A percentile compares a stretch with the other conserved stretches of the same genome.
Conservation (phyloP, 192 early-diverging fungal species). For the Gigaspora rosea region DNA sequence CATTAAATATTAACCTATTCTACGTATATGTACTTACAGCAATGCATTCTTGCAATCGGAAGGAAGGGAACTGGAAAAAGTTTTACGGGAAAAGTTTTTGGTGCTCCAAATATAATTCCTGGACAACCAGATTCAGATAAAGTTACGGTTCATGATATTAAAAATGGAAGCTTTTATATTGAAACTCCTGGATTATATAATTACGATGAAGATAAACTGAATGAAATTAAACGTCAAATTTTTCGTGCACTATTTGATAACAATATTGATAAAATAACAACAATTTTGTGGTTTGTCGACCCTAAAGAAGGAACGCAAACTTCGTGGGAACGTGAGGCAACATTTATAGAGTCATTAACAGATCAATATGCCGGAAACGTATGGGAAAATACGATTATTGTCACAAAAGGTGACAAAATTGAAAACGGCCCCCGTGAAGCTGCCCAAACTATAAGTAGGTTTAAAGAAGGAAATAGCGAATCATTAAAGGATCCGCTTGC, state of each 20-base stretch:
- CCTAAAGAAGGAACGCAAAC: neutral
- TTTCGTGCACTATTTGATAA: slow-evolving; percentile 1
- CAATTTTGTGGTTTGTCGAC: slow-evolving; percentile 31
- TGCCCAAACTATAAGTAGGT: neutral
- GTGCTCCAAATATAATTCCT: slow-evolving; percentile 7
- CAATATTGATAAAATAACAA: slow-evolving; percentile 9
- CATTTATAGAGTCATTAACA: slow-evolving; percentile 23
- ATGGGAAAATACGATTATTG: slow-evolving; percentile 34
- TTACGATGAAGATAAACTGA: slow-evolving; percentile 10
- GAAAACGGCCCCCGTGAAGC: slow-evolving; percentile 18
- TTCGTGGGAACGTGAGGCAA: slow-evolving; percentile 22
- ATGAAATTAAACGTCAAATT: slow-evolving; percentile 18
- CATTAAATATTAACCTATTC: neutral
- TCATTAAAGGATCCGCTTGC: neutral
- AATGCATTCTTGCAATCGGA: slow-evolving; percentile 28
- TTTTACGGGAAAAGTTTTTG: slow-evolving; percentile 32
- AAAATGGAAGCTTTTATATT: slow-evolving; percentile 29
- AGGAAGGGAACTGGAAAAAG: slow-evolving; percentile 26
- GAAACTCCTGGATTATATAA: slow-evolving; percentile 33
- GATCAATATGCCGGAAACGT: slow-evolving; percentile 22
- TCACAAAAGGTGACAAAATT: slow-evolving; percentile 22
- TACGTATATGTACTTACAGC: neutral
- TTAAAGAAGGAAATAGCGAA: neutral
- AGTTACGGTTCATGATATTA: slow-evolving; percentile 25
- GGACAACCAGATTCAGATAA: neutral